These are phyloP conservation scores for Mimosa pudica DNA, from an alignment of 306 rosid genomes.

Conservation along the genomic window DNA sequence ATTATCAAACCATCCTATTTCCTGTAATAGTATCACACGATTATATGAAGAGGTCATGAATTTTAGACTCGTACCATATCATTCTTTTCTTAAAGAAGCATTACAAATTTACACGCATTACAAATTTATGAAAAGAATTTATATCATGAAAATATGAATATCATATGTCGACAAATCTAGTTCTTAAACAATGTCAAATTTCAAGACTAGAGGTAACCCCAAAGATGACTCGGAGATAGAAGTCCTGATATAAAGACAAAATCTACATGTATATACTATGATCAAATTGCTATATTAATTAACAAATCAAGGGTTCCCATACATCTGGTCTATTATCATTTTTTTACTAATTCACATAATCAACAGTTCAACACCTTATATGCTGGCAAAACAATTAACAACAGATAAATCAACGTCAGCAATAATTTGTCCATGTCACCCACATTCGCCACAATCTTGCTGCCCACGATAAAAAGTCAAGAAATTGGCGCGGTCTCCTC, in stretches of 20 bases:
- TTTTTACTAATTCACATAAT: not conserved
- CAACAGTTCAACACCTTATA: too few species aligned
- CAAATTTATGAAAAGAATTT: not conserved
- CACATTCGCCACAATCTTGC: not conserved
- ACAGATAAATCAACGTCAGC: not conserved
- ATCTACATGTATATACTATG: not conserved
- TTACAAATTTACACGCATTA: not conserved
- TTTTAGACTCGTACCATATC: too few species aligned
- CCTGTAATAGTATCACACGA: not conserved
- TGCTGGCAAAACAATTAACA: not conserved
- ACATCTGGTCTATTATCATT: not conserved
- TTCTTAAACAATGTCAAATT: not conserved
- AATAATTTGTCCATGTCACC: not conserved
- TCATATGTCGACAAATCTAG: not conserved
- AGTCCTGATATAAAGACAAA: not conserved
- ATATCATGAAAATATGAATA: not conserved
- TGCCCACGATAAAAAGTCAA: slow-evolving; percentile 12
- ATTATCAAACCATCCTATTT: not conserved
- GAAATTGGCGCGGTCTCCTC: not conserved
- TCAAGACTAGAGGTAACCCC: not conserved
- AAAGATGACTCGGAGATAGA: not conserved
- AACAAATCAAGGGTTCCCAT: not conserved
- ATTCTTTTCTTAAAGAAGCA: too few species aligned
- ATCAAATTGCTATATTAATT: not conserved
- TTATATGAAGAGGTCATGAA: not conserved